These are phyloP conservation scores for Pseudoscleropodium purum DNA, from an alignment of 225 moss, liverwort and hornwort species.

Conservation along the genomic window DNA sequence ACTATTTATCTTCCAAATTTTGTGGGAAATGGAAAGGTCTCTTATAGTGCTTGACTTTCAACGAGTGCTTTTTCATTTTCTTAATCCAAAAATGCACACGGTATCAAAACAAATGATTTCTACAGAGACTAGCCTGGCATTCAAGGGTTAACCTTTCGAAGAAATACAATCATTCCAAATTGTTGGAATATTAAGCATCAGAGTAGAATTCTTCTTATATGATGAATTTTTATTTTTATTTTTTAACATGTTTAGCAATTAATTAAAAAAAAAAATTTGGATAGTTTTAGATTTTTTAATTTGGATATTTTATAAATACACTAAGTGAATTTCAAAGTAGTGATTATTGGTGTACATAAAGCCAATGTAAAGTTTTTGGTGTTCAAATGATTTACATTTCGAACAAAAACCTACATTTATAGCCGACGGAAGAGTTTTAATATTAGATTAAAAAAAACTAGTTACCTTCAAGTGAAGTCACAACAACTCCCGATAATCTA, in stretches of 20 bases:
- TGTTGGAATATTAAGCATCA: accelerated
- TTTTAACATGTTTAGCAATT: background rate
- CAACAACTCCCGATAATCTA: accelerated
- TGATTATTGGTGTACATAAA: background rate
- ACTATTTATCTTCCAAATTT: too few species aligned
- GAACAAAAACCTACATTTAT: background rate
- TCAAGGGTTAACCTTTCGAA: too few species aligned
- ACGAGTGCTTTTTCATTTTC: too few species aligned
- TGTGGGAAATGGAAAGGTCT: background rate
- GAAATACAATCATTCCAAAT: too few species aligned
- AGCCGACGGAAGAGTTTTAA: accelerated
- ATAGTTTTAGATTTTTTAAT: accelerated
- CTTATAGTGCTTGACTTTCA: too few species aligned
- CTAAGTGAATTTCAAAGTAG: background rate
- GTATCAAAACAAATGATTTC: too few species aligned
- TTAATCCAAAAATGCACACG: too few species aligned
- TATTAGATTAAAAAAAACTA: background rate
- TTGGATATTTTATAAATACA: background rate
- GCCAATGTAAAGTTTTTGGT: accelerated
- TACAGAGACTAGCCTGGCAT: too few species aligned
- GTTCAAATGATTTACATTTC: accelerated
- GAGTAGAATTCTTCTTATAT: too few species aligned
- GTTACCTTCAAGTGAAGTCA: accelerated
- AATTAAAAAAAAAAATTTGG: background rate
- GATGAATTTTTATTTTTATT: background rate